phyloP scores from a whole-genome alignment of 768 basidiomycete species.

The Pleurotus salmoneostramineus region DNA sequence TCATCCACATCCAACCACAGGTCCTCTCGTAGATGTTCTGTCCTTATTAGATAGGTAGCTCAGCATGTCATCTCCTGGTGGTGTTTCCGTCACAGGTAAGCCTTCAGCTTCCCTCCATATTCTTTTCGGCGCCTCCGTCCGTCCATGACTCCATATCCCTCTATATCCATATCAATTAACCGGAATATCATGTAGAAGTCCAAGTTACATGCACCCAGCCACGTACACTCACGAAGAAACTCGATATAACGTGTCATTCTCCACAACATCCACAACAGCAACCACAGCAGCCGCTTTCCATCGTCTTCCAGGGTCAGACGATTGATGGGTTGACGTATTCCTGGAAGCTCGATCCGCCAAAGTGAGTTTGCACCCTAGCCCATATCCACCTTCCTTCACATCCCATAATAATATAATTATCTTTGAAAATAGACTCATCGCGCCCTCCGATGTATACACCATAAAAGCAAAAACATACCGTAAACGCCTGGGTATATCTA shows the following conservation, averaged over 20 bases:
- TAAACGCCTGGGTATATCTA: not conserved
- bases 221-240: not conserved
- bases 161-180: too few relatives aligned
- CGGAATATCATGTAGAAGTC: too few relatives aligned
- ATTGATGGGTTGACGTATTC: not conserved
- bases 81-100: too few relatives aligned
- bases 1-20: too few relatives aligned
- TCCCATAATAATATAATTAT: not conserved
- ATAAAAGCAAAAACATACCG: not conserved
- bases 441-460: not conserved
- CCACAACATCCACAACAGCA: too few relatives aligned
- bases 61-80: too few relatives aligned
- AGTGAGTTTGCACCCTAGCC: not conserved
- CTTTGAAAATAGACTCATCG: not conserved
- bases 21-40: too few relatives aligned
- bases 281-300: not conserved
- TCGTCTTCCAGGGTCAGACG: not conserved
- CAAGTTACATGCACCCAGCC: not conserved
- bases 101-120: not conserved
- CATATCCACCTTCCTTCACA: not conserved
- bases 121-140: not conserved
- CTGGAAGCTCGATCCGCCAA: not conserved
- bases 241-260: not conserved
- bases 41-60: too few relatives aligned
- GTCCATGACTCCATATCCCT: too few relatives aligned